Base-by-base conservation (phyloP, 805 yeast species). In the Cyberlindnera petersonii region DNA sequence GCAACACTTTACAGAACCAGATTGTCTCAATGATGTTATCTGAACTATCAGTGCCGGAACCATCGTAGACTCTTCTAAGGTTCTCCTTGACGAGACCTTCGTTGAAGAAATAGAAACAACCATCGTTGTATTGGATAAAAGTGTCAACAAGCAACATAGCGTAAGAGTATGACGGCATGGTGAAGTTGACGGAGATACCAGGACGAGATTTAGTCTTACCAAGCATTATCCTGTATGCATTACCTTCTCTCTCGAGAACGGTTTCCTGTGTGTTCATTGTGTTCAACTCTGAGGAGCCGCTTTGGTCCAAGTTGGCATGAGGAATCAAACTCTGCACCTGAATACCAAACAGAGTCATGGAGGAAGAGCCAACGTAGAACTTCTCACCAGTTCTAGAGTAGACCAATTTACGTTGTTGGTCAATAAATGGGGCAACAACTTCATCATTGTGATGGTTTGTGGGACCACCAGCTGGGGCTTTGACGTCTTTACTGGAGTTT, bases 71-170 rank as follows among this genome's bases (percentile, higher is more conserved):
- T 44, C 80, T 69, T 63, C 77, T 72, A 37, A 84, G 58, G 44
- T 77, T 80, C 48, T 75, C 75, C 53, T 82, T 83, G 18, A 82
- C 86, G 16, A 82, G 54, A 1, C 94, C 94, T 58, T 84, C 94
- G 55, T 84, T 84, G 64, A 84, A 84, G 53, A 84, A 84, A 61
- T 84, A 84, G 57, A 84, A 84, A 50, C 94, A 84, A 1, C 89
- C 93, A 59, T 83, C 93, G 51, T 84, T 84, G 58, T 82, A 84
- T 36, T 82, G 80, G 37, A 84, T 74, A 49, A 84, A 84, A 0
- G 86, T 79, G 54, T 84, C 91, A 10, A 84, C 84, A 34, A 84
- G 61, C 11, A 82, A 58, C 74, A 81, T 74, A 6, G 91, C 88
- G 57, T 83, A 82, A 4, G 86, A 75, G 47, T 82, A 83, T 11